Percentiles rank a stretch among this genome's conserved stretches.
Evolutionary conservation across 139 green algal genomes (phyloP).

Genomic region (Auxenochlorella pyrenoidosa): DNA sequence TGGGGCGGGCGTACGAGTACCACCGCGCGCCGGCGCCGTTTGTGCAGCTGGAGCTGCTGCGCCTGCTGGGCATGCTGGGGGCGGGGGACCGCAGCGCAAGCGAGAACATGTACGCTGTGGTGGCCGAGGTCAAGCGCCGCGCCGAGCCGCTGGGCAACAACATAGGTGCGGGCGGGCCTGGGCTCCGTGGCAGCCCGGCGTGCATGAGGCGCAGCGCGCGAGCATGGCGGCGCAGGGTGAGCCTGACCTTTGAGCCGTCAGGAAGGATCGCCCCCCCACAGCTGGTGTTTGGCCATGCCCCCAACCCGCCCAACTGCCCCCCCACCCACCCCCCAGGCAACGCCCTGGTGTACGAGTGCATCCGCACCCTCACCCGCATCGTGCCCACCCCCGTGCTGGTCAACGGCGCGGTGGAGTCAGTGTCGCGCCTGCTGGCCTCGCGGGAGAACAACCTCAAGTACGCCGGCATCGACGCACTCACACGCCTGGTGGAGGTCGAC

Average conservation of each 20-base stretch:
- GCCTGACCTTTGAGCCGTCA: too few species aligned
- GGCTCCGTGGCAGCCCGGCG: background rate
- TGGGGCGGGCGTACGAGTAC: slow-evolving; percentile 96
- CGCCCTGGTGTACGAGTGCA: slow-evolving; percentile 93
- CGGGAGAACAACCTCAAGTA: slow-evolving; percentile 82
- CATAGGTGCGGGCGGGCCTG: slow-evolving; percentile 21
- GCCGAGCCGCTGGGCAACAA: slow-evolving; percentile 57
- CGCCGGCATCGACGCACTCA: slow-evolving; percentile 87
- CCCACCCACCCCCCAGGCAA: slow-evolving; percentile 68
- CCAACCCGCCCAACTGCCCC: background rate
- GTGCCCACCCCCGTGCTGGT: slow-evolving; percentile 88
- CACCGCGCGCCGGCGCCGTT: slow-evolving; percentile 96
- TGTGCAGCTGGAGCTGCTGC: slow-evolving; percentile 97
- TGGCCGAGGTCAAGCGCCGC: slow-evolving; percentile 67
- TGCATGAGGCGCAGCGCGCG: background rate
- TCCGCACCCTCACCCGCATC: slow-evolving; percentile 90
- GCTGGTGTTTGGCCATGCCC: background rate
- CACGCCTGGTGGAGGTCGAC: slow-evolving; percentile 79
- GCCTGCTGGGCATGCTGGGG: slow-evolving; percentile 87
- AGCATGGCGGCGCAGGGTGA: background rate
- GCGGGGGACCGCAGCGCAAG: slow-evolving; percentile 68
- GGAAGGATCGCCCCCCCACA: background rate
- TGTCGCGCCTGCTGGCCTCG: slow-evolving; percentile 82
- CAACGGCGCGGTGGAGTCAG: slow-evolving; percentile 71
- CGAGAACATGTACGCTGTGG: slow-evolving; percentile 90